A percentile compares a stretch with the other conserved stretches of the same genome.
These are phyloP conservation scores for Mycena alexandri DNA, from an alignment of 768 basidiomycete species.

Conservation along the genomic window DNA sequence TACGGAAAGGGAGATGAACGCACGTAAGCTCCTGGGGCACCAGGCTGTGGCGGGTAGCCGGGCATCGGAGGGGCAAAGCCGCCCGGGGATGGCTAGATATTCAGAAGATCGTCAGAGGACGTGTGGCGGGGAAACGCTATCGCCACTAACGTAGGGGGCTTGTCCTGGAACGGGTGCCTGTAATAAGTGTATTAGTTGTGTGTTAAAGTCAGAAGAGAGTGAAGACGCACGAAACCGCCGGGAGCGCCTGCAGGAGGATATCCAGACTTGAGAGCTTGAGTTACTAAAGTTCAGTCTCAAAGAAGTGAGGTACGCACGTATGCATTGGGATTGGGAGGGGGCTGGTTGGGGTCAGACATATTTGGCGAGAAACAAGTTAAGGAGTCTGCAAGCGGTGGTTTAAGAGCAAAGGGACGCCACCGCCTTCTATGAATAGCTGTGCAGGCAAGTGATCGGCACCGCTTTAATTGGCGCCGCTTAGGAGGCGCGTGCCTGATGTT, in stretches of 20 bases:
- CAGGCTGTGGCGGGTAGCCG: neutral
- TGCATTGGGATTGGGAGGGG: neutral
- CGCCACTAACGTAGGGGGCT: neutral
- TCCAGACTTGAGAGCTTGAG: neutral
- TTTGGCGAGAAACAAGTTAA: neutral
- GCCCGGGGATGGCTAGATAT: neutral
- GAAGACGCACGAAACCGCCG: conserved; percentile 8
- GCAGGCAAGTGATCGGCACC: too few species aligned
- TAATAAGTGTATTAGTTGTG: neutral
- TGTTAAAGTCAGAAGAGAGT: neutral
- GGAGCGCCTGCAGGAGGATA: conserved; percentile 10
- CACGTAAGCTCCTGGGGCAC: neutral
- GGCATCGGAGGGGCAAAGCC: conserved; percentile 3
- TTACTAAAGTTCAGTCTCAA: neutral
- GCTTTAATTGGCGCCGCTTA: too few species aligned
- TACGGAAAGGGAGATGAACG: neutral
- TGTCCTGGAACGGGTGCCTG: conserved; percentile 9
- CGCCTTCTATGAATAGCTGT: too few species aligned
- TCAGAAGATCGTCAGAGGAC: too few species aligned
- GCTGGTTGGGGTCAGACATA: conserved; percentile 10
- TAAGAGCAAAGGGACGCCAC: too few species aligned
- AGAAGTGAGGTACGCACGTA: neutral
- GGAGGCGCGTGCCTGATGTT: too few species aligned
- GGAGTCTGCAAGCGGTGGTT: too few species aligned
- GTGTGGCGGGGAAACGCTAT: too few species aligned